Conservation (phyloP, 768 basidiomycete species). For the Auriscalpium microsporum region DNA sequence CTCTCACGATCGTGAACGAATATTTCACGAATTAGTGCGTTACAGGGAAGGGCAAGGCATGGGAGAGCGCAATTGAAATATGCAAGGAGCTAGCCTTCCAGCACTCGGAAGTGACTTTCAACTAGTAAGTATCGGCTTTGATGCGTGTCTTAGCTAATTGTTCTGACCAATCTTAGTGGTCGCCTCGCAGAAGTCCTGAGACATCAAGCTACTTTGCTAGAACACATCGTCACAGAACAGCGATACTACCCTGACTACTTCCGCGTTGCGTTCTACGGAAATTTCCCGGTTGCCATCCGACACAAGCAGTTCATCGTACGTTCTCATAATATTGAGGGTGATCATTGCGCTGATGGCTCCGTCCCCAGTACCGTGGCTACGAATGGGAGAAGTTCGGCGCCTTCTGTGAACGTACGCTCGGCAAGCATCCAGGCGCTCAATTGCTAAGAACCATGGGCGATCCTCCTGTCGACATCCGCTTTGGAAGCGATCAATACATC, state of each 20-base stretch:
- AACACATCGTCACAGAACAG: conserved; percentile 76
- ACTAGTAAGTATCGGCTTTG: conserved; percentile 52
- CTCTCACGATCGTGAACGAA: not conserved
- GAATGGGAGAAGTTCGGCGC: conserved; percentile 91
- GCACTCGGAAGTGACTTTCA: conserved; percentile 84
- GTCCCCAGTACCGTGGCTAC: conserved; percentile 74
- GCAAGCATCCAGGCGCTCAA: conserved; percentile 81
- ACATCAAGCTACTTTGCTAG: conserved; percentile 81
- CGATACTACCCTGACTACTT: conserved; percentile 91
- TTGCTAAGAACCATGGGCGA: conserved; percentile 66
- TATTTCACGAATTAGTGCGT: not conserved
- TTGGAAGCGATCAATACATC: conserved; percentile 74
- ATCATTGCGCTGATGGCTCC: no score
- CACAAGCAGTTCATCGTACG: conserved; percentile 88
- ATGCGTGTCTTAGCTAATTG: conserved; percentile 1
- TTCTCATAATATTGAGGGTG: not conserved
- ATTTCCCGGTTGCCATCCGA: conserved; percentile 76
- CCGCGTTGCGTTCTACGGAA: conserved; percentile 88
- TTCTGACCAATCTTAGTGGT: conserved; percentile 33
- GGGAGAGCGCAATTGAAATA: conserved; percentile 88
- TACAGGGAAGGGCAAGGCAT: conserved; percentile 92
- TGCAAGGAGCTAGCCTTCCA: conserved; percentile 87
- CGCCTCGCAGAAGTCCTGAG: conserved; percentile 79
- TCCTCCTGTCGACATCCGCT: conserved; percentile 73
- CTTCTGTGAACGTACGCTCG: conserved; percentile 86